Percentiles rank a stretch among this genome's conserved stretches.
Conservation (phyloP, 192 early-diverging fungal species). For the Phycomyces nitens region DNA sequence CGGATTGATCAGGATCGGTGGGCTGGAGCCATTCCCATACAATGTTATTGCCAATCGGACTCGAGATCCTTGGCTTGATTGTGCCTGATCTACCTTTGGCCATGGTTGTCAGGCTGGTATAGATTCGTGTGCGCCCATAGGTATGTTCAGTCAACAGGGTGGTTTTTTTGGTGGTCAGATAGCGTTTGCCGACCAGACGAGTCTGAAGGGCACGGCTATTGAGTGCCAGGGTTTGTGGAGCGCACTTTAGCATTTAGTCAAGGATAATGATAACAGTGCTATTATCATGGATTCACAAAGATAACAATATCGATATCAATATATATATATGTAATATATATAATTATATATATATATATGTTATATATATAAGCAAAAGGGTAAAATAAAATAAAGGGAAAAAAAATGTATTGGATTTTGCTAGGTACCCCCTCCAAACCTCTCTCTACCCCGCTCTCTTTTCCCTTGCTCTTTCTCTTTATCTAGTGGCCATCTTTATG, state of each 20-base stretch:
- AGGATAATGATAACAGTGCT: no score
- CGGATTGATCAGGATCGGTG: neutral
- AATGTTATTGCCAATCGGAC: slow-evolving; percentile 28
- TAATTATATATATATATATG: no score
- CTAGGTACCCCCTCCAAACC: neutral
- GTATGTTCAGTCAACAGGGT: slow-evolving; percentile 37
- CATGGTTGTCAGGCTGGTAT: slow-evolving; percentile 38
- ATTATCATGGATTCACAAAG: no score
- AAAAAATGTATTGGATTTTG: neutral
- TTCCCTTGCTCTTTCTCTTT: no score
- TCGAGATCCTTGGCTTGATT: slow-evolving; percentile 26
- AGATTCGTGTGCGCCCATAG: slow-evolving; percentile 42
- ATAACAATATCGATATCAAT: no score
- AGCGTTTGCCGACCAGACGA: neutral
- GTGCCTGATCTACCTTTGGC: slow-evolving; percentile 30
- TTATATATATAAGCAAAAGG: neutral
- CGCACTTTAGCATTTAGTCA: neutral
- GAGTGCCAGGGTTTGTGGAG: neutral
- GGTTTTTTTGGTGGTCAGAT: neutral
- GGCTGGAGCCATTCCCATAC: slow-evolving; percentile 41
- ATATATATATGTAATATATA: no score
- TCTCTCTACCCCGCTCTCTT: neutral
- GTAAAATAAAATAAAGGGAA: neutral
- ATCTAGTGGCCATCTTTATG: neutral
- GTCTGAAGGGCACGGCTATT: neutral